Evolutionary conservation across 192 early-diverging fungal genomes (phyloP).

Genomic region (Linnemannia elongata): DNA sequence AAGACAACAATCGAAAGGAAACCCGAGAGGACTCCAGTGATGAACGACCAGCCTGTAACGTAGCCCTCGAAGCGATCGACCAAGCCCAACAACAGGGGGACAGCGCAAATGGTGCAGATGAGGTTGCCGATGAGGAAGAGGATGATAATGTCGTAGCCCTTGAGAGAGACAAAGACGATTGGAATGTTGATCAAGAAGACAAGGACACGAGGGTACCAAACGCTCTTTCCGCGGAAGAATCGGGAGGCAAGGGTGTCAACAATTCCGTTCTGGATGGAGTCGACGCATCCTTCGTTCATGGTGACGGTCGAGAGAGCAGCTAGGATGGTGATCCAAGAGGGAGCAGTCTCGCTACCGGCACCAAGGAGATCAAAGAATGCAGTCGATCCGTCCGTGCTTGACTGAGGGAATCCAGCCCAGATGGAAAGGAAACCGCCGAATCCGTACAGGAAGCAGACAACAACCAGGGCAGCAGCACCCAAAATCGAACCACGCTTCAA

Average conservation of each 20-base stretch:
- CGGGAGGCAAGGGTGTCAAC: slow-evolving; percentile 73
- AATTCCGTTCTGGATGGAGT: slow-evolving; percentile 79
- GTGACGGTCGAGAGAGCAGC: slow-evolving; percentile 72
- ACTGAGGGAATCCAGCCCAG: slow-evolving; percentile 69
- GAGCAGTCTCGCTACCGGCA: slow-evolving; percentile 51
- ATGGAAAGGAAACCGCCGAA: slow-evolving; percentile 75
- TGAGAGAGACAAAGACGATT: slow-evolving; percentile 66
- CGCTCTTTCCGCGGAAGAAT: slow-evolving; percentile 57
- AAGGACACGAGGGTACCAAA: slow-evolving; percentile 55
- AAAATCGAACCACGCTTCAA: slow-evolving; percentile 67
- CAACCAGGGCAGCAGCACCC: slow-evolving; percentile 68
- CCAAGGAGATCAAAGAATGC: slow-evolving; percentile 78
- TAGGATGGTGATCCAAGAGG: slow-evolving; percentile 71
- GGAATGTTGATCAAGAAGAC: slow-evolving; percentile 59
- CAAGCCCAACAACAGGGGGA: slow-evolving; percentile 70
- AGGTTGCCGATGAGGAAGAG: slow-evolving; percentile 75
- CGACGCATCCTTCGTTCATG: slow-evolving; percentile 75
- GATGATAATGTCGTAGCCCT: slow-evolving; percentile 69
- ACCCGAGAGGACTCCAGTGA: slow-evolving; percentile 46
- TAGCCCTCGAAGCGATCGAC: slow-evolving; percentile 57
- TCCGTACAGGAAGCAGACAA: slow-evolving; percentile 69
- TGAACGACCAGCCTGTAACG: slow-evolving; percentile 48
- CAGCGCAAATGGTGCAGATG: slow-evolving; percentile 68
- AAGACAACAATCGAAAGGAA: slow-evolving; percentile 55
- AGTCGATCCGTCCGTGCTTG: slow-evolving; percentile 63